Conservation (phyloP, 306 rosid genomes). For the Canavalia gladiata region DNA sequence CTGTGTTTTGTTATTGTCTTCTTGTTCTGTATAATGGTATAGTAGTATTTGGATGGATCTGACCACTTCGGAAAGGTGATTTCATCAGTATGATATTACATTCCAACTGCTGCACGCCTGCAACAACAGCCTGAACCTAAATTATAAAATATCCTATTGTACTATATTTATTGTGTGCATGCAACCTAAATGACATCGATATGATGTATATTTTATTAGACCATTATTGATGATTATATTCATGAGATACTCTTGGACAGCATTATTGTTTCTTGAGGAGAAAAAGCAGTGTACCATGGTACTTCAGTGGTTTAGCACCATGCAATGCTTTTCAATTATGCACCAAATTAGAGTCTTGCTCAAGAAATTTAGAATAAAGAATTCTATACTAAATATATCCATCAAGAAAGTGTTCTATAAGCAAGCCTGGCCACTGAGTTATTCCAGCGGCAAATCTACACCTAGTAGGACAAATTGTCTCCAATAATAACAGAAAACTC, state of each 20-base stretch:
- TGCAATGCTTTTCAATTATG: background rate
- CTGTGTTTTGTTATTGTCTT: slow-evolving; percentile 57
- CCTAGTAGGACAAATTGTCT: background rate
- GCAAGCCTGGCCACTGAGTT: background rate
- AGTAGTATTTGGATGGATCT: slow-evolving; percentile 52
- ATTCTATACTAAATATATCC: background rate
- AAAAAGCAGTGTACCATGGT: slow-evolving; percentile 24
- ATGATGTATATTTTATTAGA: slow-evolving; percentile 39
- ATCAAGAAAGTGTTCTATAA: slow-evolving; percentile 17
- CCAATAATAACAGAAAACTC: background rate
- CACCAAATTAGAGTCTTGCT: slow-evolving; percentile 10
- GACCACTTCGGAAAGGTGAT: slow-evolving; percentile 56
- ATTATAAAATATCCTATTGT: slow-evolving; percentile 51
- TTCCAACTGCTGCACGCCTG: slow-evolving; percentile 60
- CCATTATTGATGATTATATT: slow-evolving; percentile 48
- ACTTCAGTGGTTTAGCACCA: background rate
- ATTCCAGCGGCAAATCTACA: background rate
- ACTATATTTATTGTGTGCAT: slow-evolving; percentile 47
- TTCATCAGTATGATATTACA: slow-evolving; percentile 66
- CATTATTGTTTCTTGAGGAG: slow-evolving; percentile 41
- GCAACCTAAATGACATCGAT: slow-evolving; percentile 50
- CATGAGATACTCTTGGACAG: slow-evolving; percentile 33
- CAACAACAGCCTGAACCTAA: slow-evolving; percentile 54
- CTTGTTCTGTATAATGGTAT: slow-evolving; percentile 46
- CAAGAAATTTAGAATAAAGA: slow-evolving; percentile 8